Conservation (phyloP, 2,329 filamentous ascomycete species). For the Chalaropsis thielavioides region DNA sequence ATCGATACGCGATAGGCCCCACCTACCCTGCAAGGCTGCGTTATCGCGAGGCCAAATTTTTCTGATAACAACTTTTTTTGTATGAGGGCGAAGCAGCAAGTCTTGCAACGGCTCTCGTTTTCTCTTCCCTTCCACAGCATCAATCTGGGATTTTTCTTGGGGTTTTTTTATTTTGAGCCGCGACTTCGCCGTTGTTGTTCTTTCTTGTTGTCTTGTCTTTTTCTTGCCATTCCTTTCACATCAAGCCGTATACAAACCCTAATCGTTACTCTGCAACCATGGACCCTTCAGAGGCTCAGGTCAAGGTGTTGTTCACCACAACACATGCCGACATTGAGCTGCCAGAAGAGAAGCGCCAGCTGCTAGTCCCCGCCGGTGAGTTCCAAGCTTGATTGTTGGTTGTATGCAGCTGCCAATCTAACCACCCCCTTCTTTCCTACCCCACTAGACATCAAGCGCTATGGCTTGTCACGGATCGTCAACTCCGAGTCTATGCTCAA, state of each 20-base stretch:
- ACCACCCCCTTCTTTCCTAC: background rate
- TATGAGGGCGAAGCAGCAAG: background rate
- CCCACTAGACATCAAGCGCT: constrained; percentile 46
- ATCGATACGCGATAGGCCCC: background rate
- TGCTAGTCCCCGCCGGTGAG: constrained; percentile 47
- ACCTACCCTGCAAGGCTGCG: constrained; percentile 11
- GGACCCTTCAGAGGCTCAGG: constrained; percentile 35
- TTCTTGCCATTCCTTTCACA: background rate
- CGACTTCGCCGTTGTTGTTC: background rate
- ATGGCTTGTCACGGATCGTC: constrained; percentile 55
- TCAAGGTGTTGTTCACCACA: constrained; percentile 55
- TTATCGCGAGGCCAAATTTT: constrained; percentile 14
- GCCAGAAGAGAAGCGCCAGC: constrained; percentile 45
- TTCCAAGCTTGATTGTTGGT: background rate
- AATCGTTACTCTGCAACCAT: constrained; percentile 21
- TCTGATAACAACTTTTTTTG: constrained; percentile 17
- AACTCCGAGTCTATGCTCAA: constrained; percentile 59
- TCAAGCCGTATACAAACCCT: background rate
- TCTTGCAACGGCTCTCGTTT: background rate
- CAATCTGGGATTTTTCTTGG: background rate
- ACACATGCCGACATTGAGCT: constrained; percentile 47
- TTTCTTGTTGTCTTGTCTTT: background rate
- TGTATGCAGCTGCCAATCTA: background rate
- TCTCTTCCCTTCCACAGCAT: background rate
- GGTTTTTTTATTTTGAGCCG: background rate